phyloP scores from a whole-genome alignment of 495 filamentous ascomycete genomes.

The Thozetella sp. region DNA sequence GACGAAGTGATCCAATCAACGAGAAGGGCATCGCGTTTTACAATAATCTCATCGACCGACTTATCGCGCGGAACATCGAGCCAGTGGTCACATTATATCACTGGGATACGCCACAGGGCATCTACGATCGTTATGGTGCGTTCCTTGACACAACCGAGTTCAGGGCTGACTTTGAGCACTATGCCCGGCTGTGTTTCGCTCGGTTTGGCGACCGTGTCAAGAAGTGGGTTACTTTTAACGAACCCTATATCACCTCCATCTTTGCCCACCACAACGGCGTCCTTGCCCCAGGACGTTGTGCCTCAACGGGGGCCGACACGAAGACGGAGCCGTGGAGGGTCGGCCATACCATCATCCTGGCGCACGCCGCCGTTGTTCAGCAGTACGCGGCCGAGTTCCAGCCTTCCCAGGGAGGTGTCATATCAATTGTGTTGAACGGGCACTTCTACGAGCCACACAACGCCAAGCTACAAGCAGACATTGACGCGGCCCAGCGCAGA shows the following conservation, averaged over 20 bases:
- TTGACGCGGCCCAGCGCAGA: constrained; percentile 52
- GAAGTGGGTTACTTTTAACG: constrained; percentile 60
- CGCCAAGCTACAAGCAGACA: constrained; percentile 45
- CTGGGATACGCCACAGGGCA: constrained; percentile 54
- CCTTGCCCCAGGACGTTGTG: constrained; percentile 37
- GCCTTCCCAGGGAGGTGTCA: constrained; percentile 39
- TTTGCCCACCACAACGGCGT: constrained; percentile 9
- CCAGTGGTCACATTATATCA: constrained; percentile 57
- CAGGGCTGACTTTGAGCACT: constrained; percentile 51
- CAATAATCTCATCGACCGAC: constrained; percentile 46
- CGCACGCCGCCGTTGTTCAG: constrained; percentile 52
- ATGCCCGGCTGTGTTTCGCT: constrained; percentile 48
- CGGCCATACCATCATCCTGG: constrained; percentile 38
- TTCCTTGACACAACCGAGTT: constrained; percentile 42
- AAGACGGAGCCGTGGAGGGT: constrained; percentile 16
- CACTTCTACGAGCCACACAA: constrained; percentile 60
- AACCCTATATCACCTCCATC: constrained; percentile 30
- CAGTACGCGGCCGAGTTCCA: constrained; percentile 56
- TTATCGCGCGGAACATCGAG: constrained; percentile 49
- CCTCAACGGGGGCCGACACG: constrained; percentile 1
- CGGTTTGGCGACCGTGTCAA: constrained; percentile 50
- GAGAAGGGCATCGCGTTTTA: constrained; percentile 51
- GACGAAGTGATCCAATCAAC: constrained; percentile 26
- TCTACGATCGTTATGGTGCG: constrained; percentile 18
- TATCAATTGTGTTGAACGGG: constrained; percentile 60